phyloP scores from a whole-genome alignment of 805 yeast genomes.

The Wickerhamiella nectarea region DNA sequence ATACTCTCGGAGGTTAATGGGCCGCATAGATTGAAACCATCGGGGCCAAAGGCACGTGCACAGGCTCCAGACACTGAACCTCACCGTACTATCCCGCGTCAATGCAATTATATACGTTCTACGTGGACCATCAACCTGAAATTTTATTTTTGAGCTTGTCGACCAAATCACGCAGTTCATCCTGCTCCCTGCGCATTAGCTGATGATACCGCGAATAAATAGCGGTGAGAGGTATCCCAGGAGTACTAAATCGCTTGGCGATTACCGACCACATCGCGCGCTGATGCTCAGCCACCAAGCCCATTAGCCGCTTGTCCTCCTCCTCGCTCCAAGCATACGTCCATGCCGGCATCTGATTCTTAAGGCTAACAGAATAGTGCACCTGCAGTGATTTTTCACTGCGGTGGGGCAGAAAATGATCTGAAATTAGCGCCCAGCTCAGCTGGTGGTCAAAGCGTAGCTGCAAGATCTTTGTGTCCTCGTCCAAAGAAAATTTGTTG shows the following conservation, averaged over 20 bases:
- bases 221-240: not conserved
- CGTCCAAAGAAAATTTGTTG: constrained; percentile 21
- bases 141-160: not conserved
- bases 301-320: constrained; percentile 6
- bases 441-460: constrained; percentile 60
- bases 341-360: constrained; percentile 6
- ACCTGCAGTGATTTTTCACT: constrained; percentile 79
- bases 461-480: constrained; percentile 20
- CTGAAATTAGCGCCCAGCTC: constrained; percentile 71
- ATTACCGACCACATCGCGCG: constrained; percentile 11
- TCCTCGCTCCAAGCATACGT: constrained; percentile 5
- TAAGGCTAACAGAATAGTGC: constrained; percentile 22
- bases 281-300: constrained; percentile 11
- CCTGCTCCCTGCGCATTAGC: constrained; percentile 2
- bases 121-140: not conserved
- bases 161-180: not conserved
- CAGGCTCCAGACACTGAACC: too few relatives aligned
- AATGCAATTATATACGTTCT: not conserved
- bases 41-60: too few relatives aligned
- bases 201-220: constrained; percentile 1
- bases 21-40: too few relatives aligned
- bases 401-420: constrained; percentile 51
- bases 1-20: too few relatives aligned
- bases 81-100: too few relatives aligned
- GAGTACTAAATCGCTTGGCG: constrained; percentile 5